Conservation (phyloP, 495 filamentous ascomycete species). For the Tuber brumale region DNA sequence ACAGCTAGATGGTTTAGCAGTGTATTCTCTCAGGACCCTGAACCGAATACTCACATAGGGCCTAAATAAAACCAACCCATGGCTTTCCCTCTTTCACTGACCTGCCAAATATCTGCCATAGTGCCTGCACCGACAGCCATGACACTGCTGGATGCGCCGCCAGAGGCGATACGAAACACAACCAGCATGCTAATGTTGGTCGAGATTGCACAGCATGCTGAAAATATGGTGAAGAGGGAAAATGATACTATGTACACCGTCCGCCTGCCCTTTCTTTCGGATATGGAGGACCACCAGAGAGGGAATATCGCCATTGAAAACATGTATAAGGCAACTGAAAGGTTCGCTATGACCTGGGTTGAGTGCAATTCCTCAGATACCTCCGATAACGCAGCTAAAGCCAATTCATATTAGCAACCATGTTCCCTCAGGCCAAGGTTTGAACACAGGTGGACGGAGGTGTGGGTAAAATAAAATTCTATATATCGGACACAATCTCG, state of each 20-base stretch:
- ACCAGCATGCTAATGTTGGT: constrained; percentile 78
- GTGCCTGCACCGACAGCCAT: constrained; percentile 91
- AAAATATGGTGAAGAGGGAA: constrained; percentile 70
- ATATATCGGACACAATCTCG: background rate
- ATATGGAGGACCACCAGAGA: constrained; percentile 91
- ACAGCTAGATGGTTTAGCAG: constrained; percentile 42
- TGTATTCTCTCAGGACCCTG: background rate
- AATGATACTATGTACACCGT: constrained; percentile 85
- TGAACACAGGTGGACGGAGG: background rate
- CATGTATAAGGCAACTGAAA: constrained; percentile 85
- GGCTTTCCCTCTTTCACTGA: constrained; percentile 69
- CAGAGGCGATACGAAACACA: constrained; percentile 72
- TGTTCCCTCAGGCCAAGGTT: background rate
- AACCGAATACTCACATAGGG: constrained; percentile 50
- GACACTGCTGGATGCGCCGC: constrained; percentile 78
- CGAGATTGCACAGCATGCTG: constrained; percentile 63
- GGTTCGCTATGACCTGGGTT: constrained; percentile 66
- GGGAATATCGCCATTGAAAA: constrained; percentile 84
- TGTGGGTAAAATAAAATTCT: background rate
- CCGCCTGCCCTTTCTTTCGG: constrained; percentile 71
- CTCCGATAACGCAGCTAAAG: constrained; percentile 60
- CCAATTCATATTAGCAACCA: background rate
- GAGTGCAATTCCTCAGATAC: constrained; percentile 61
- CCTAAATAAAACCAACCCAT: constrained; percentile 93
- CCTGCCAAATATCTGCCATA: constrained; percentile 86